Percentiles rank a stretch among this genome's conserved stretches.
phyloP scores from a whole-genome alignment of 768 basidiomycete species.

The Russula emetica region DNA sequence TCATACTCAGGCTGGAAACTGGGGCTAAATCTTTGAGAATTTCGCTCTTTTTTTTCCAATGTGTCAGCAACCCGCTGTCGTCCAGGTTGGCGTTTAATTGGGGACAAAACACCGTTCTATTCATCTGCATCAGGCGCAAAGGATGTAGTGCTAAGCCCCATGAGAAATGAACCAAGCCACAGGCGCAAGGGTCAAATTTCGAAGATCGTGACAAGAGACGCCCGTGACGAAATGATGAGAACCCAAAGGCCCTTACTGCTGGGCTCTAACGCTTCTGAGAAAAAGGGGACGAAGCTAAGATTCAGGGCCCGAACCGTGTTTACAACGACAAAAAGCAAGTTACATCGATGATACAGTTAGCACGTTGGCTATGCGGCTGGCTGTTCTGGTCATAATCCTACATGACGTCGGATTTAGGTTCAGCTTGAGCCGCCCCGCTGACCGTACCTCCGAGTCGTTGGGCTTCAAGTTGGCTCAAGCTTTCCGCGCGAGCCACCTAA shows the following conservation, averaged over 20 bases:
- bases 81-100: neutral
- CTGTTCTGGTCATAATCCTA: neutral
- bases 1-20: too few relatives aligned
- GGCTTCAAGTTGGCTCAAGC: neutral
- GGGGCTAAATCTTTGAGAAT: too few relatives aligned
- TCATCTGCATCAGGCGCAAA: constrained; percentile 7
- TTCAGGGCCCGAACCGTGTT: neutral
- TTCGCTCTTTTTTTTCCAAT: neutral
- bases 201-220: neutral
- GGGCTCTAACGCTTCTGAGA: neutral
- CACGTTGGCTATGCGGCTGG: neutral
- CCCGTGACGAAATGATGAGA: neutral
- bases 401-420: neutral
- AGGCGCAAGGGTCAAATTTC: constrained; percentile 10
- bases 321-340: neutral
- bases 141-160: constrained; percentile 3
- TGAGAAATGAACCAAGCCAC: neutral
- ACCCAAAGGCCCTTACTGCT: too few relatives aligned
- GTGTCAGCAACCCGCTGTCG: neutral
- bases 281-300: neutral
- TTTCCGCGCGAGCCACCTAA: constrained; percentile 8
- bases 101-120: neutral
- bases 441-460: neutral
- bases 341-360: neutral
- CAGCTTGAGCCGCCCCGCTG: neutral